These are phyloP conservation scores for Jamesozyma rosinii DNA, from an alignment of 805 yeast species.

Conservation along the genomic window DNA sequence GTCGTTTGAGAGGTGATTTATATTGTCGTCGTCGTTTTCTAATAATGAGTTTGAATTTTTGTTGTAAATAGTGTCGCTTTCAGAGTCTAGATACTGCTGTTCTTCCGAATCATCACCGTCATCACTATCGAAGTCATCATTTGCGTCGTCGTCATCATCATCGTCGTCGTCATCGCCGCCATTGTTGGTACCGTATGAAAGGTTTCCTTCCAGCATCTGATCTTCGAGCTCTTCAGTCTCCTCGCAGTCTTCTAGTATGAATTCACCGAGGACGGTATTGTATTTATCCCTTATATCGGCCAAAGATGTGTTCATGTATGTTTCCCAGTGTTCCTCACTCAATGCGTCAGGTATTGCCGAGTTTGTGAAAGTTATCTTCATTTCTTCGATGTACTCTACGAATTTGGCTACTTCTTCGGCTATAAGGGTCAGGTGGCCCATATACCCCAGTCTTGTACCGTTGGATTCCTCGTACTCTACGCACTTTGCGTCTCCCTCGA, in stretches of 20 bases:
- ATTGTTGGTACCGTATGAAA: slow-evolving; percentile 48
- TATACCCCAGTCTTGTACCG: slow-evolving; percentile 77
- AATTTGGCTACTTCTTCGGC: slow-evolving; percentile 96
- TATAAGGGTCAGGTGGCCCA: slow-evolving; percentile 88
- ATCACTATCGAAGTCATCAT: slow-evolving; percentile 18
- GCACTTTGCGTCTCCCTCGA: slow-evolving; percentile 53
- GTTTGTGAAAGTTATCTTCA: slow-evolving; percentile 23
- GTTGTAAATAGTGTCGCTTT: slow-evolving; percentile 31
- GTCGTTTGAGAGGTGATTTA: neutral
- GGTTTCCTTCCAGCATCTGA: slow-evolving; percentile 12
- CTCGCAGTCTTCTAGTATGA: slow-evolving; percentile 32
- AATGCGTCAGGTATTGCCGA: slow-evolving; percentile 19
- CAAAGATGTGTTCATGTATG: slow-evolving; percentile 71
- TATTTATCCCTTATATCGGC: slow-evolving; percentile 89
- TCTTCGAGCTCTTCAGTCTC: slow-evolving; percentile 12
- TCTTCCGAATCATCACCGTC: slow-evolving; percentile 16
- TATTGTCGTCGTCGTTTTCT: slow-evolving; percentile 26
- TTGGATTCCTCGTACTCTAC: slow-evolving; percentile 49
- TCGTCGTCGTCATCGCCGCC: slow-evolving; percentile 58
- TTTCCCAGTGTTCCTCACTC: slow-evolving; percentile 48
- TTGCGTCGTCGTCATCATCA: slow-evolving; percentile 39
- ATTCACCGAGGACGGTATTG: slow-evolving; percentile 83
- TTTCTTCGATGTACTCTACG: slow-evolving; percentile 37
- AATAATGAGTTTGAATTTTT: neutral
- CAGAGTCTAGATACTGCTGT: slow-evolving; percentile 19